Percentiles rank a stretch among this genome's conserved stretches.
These are phyloP conservation scores for Coccomyxa sp. DNA, from an alignment of 139 green algal genomes.

Conservation along the genomic window DNA sequence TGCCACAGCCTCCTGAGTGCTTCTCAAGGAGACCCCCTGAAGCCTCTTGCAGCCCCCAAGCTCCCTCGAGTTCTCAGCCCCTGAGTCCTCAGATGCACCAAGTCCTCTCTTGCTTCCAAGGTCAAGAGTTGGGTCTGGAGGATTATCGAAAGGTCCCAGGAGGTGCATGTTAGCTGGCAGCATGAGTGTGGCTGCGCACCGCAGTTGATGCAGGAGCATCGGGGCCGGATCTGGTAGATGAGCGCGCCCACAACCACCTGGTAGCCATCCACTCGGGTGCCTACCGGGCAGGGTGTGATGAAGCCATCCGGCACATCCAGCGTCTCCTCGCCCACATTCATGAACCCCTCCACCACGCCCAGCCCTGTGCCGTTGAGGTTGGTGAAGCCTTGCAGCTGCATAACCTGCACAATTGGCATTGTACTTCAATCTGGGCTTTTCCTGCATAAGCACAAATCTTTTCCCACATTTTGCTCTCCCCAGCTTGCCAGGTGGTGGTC, in stretches of 20 bases:
- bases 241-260: not conserved
- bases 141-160: not conserved
- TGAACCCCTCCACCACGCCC: not conserved
- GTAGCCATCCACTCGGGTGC: not conserved
- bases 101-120: too few relatives aligned
- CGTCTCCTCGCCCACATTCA: not conserved
- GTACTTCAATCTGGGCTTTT: constrained; percentile 5
- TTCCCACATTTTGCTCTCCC: too few relatives aligned
- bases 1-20: not conserved
- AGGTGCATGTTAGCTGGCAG: not conserved
- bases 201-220: constrained; percentile 1
- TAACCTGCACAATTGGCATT: not conserved
- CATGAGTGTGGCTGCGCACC: not conserved
- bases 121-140: too few relatives aligned
- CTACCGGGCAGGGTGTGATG: not conserved
- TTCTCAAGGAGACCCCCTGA: too few relatives aligned
- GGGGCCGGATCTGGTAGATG: not conserved
- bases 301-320: not conserved
- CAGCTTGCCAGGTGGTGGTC: too few relatives aligned
- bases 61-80: too few relatives aligned
- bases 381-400: not conserved
- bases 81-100: too few relatives aligned
- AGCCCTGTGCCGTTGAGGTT: not conserved
- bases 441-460: too few relatives aligned
- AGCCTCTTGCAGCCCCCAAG: too few relatives aligned